Conservation (phyloP, 2,329 filamentous ascomycete species). For the Pseudocercospora musae region DNA sequence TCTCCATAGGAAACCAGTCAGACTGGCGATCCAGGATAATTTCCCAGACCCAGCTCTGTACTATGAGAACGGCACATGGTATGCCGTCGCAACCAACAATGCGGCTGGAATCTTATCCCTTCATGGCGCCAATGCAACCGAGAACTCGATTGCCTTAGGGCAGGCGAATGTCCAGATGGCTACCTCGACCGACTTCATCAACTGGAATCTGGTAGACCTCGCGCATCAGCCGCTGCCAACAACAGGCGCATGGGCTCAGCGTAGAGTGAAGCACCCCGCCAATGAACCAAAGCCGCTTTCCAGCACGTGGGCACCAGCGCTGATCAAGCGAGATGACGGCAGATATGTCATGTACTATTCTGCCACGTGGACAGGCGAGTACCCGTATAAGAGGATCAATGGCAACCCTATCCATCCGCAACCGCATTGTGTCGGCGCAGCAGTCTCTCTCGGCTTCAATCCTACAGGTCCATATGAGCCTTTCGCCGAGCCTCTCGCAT, state of each 20-base stretch:
- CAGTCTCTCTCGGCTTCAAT: conserved; percentile 25
- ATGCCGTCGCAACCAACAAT: conserved; percentile 40
- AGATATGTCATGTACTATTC: conserved; percentile 37
- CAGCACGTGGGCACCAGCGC: conserved; percentile 32
- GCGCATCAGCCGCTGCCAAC: conserved; percentile 18
- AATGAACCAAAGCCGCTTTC: conserved; percentile 16
- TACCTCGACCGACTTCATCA: conserved; percentile 36
- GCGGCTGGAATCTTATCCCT: conserved; percentile 30
- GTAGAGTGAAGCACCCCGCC: not conserved
- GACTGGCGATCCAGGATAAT: conserved; percentile 31
- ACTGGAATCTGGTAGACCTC: conserved; percentile 32
- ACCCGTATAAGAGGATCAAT: not conserved
- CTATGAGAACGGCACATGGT: conserved; percentile 35
- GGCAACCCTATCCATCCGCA: conserved; percentile 19
- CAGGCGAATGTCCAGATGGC: conserved; percentile 39
- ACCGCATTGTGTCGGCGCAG: conserved; percentile 36
- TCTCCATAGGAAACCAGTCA: conserved; percentile 16
- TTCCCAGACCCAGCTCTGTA: conserved; percentile 40
- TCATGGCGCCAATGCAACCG: conserved; percentile 13
- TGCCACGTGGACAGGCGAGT: conserved; percentile 13
- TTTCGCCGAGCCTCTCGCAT: conserved; percentile 25
- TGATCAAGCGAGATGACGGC: conserved; percentile 31
- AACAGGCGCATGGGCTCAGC: conserved; percentile 11
- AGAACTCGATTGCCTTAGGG: conserved; percentile 21
- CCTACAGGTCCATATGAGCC: conserved; percentile 33